A percentile compares a stretch with the other conserved stretches of the same genome.
phyloP scores from a whole-genome alignment of 345 rosid genomes.

The Noccaea bulbosa region DNA sequence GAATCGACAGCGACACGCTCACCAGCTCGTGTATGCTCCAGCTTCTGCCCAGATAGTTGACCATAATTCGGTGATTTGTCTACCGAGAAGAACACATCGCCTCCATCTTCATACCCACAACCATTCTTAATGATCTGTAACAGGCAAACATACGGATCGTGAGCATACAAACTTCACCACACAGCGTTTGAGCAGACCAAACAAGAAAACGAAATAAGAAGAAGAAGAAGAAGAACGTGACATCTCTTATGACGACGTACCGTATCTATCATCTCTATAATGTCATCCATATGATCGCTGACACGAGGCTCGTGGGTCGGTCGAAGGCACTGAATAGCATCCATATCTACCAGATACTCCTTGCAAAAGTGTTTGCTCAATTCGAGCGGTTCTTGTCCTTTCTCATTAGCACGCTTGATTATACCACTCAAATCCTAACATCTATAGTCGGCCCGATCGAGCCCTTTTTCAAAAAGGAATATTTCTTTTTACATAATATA shows the following conservation, averaged over 20 bases:
- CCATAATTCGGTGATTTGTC: conserved; percentile 81
- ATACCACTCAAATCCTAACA: conserved; percentile 28
- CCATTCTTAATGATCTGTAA: conserved; percentile 82
- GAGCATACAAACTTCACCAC: not conserved
- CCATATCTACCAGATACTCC: conserved; percentile 79
- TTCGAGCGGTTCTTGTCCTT: conserved; percentile 56
- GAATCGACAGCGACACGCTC: conserved; percentile 85
- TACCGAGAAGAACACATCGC: conserved; percentile 82
- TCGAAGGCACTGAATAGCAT: conserved; percentile 69
- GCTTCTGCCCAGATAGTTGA: conserved; percentile 66
- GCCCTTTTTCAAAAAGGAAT: too few species aligned
- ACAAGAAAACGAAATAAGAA: not conserved
- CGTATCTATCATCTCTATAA: conserved; percentile 70
- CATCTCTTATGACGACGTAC: conserved; percentile 38
- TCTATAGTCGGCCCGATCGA: too few species aligned
- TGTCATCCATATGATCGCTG: conserved; percentile 76
- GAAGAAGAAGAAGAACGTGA: not conserved
- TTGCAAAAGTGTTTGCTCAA: conserved; percentile 72
- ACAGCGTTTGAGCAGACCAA: not conserved
- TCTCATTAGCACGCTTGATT: conserved; percentile 71
- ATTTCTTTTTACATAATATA: too few species aligned
- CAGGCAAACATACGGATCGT: too few species aligned
- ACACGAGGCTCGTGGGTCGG: conserved; percentile 88
- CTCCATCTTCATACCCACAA: conserved; percentile 71
- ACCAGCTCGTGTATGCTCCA: conserved; percentile 81